phyloP scores from a whole-genome alignment of 1,284 basidiomycete genomes.

The Ustanciosporium gigantosporum region DNA sequence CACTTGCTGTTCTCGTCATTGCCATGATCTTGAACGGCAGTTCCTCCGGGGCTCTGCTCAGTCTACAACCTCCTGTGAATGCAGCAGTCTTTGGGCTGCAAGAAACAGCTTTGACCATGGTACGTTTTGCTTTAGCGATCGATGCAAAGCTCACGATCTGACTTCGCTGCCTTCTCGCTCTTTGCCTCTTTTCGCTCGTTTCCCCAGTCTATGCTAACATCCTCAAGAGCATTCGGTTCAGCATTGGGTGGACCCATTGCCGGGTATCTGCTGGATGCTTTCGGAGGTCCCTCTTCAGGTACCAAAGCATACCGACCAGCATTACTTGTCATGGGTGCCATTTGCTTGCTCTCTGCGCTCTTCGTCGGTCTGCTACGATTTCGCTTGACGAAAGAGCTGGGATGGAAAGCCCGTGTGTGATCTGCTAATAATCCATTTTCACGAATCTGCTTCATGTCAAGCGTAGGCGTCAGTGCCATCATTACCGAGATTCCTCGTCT shows the following conservation, averaged over 20 bases:
- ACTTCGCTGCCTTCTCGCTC: background rate
- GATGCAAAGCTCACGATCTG: too few species aligned
- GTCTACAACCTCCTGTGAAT: slow-evolving; percentile 40
- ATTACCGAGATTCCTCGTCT: too few species aligned
- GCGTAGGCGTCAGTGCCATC: too few species aligned
- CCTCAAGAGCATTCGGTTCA: slow-evolving; percentile 33
- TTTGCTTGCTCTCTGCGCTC: slow-evolving; percentile 25
- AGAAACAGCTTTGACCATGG: slow-evolving; percentile 32
- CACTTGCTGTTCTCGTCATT: slow-evolving; percentile 19
- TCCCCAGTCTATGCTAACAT: slow-evolving; percentile 31
- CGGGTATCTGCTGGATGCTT: slow-evolving; percentile 40
- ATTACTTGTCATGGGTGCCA: slow-evolving; percentile 31
- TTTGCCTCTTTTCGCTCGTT: background rate
- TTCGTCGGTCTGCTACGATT: slow-evolving; percentile 21
- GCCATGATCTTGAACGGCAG: slow-evolving; percentile 44
- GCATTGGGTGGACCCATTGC: slow-evolving; percentile 34
- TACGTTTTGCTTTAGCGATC: too few species aligned
- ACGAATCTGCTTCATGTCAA: too few species aligned
- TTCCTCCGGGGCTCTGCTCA: slow-evolving; percentile 33
- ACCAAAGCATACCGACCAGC: slow-evolving; percentile 30
- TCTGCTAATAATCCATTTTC: too few species aligned
- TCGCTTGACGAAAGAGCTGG: too few species aligned
- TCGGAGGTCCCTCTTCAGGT: slow-evolving; percentile 26
- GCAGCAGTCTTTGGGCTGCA: slow-evolving; percentile 39
- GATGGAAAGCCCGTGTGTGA: too few species aligned